Base-by-base conservation (phyloP, 306 rosid genomes). In the Cicer bijugum region DNA sequence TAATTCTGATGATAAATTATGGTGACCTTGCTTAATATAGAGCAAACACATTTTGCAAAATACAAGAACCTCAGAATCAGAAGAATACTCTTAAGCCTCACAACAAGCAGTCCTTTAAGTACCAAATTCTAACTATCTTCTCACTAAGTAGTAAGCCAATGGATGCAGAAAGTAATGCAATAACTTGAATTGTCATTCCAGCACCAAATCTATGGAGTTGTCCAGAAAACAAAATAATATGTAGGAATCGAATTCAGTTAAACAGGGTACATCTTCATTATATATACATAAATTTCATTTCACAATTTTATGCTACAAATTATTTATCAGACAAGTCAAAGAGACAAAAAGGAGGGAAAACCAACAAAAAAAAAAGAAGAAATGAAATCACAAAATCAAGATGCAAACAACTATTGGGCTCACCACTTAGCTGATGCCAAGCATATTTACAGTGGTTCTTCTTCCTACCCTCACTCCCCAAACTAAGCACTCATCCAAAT, bases 291-390 rank as follows among this genome's bases (percentile, higher is more conserved):
- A 83, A 4, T 70, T 75, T 85, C 69, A 78, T 82, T 86, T 78
- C 84, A 75, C 40, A 60, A 74, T 60, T 84, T 68, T 83, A 75
- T 51, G 78, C 86, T 84, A 88, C 96, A 87, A 71, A 65, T 92
- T 92, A 92, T 92, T 92, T 92, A 90, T 92, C 79, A 72, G 79
- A 90, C 96, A 90, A 20, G 79, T 75, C 83, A 74, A 52, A 85
- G 67, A 74, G 66, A 75, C 35, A 57, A 14, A 28, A 44, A 45
- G 40, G 59, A 47, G 10, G 74, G 43, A 7, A 19, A 62, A 33
- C 33, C 3, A 23, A 23, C 23, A 58, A 5, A 71, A 15, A 50
- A 16, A 16, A 48, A 83, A 81, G 40, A 71, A 9, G 15, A 73
- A 71, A 69, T 57, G 62, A 53, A 80, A 69, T 67, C 35, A 6